Percentiles rank a stretch among this genome's conserved stretches.
These are phyloP conservation scores for Craterostigma plantagineum DNA, from an alignment of 257 asterid species.

Conservation along the genomic window DNA sequence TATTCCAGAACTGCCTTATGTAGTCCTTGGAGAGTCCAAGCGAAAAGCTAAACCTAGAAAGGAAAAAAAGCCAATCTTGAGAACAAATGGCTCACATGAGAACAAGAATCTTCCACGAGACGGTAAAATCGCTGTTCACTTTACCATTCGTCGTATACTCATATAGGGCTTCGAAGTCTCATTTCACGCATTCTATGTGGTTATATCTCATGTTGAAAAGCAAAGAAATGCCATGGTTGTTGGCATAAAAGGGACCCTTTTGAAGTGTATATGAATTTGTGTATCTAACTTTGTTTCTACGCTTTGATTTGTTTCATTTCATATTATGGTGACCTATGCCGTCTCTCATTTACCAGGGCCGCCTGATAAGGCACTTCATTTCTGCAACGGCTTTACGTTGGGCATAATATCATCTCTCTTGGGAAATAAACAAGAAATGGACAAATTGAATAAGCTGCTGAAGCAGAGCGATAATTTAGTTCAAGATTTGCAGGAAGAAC, in stretches of 20 bases:
- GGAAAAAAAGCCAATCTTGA: slow-evolving; percentile 11
- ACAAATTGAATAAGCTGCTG: slow-evolving; percentile 38
- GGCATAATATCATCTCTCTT: slow-evolving; percentile 44
- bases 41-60: too few species aligned
- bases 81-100: slow-evolving; percentile 10
- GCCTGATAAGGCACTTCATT: slow-evolving; percentile 23
- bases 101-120: slow-evolving; percentile 15
- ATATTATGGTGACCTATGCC: slow-evolving; percentile 4
- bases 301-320: not conserved
- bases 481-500: slow-evolving; percentile 89
- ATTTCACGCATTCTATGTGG: too few species aligned
- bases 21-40: slow-evolving; percentile 14
- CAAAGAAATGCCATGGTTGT: too few species aligned
- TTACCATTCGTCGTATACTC: not conserved
- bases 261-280: too few species aligned
- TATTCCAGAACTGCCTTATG: slow-evolving; percentile 39
- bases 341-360: slow-evolving; percentile 44
- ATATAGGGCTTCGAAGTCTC: too few species aligned
- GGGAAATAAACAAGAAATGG: slow-evolving; percentile 38
- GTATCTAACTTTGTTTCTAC: too few species aligned
- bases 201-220: too few species aligned
- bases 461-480: slow-evolving; percentile 58
- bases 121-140: slow-evolving; percentile 29
- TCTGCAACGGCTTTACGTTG: slow-evolving; percentile 54
- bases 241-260: too few species aligned